Evolutionary conservation across 2,329 filamentous ascomycete species (phyloP), one percentile per base, ranked within the genome.

Genomic region (Amphichorda felina): DNA sequence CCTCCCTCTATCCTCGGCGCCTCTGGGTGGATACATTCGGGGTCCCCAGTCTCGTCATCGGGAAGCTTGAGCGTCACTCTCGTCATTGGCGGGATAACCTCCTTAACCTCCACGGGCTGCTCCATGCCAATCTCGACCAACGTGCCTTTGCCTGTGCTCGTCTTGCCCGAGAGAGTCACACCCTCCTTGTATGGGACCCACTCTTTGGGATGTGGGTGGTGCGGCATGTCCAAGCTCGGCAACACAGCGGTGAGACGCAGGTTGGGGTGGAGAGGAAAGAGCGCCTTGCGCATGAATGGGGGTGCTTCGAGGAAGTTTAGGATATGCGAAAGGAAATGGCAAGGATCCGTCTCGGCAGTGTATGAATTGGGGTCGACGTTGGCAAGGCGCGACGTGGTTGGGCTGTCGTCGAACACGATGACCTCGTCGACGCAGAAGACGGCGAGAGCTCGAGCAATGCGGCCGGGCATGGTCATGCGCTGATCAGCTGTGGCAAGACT

Each of bases 351-450:
- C 50, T 78, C 82, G 42, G 78, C 82, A 1, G 81, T 86, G 59
- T 76, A 69, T 47, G 63, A 56, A 26, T 35, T 35, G 34, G 64
- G 62, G 45, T 75, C 69, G 37, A 57, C 55, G 15, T 55, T 57
- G 18, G 50, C 54, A 21, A 64, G 59, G 22, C 68, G 67, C 22
- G 63, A 49, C 11, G 65, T 58, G 6, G 47, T 34, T 2, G 68
- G 67, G 25, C 66, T 67, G 57, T 93, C 86, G 50, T 89, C 77
- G 55, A 82, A 94, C 37, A 94, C 63, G 34, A 94, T 68, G 21
- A 93, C 69, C 59, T 94, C 86, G 52, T 94, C 86, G 45, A 94
- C 71, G 49, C 75, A 80, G 59, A 91, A 93, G 42, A 93, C 79
- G 41, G 83, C 81, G 35, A 86, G 70, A 24, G 84, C 83, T 36